Base-by-base conservation (phyloP, 306 rosid genomes). In the Dryas octopetala region DNA sequence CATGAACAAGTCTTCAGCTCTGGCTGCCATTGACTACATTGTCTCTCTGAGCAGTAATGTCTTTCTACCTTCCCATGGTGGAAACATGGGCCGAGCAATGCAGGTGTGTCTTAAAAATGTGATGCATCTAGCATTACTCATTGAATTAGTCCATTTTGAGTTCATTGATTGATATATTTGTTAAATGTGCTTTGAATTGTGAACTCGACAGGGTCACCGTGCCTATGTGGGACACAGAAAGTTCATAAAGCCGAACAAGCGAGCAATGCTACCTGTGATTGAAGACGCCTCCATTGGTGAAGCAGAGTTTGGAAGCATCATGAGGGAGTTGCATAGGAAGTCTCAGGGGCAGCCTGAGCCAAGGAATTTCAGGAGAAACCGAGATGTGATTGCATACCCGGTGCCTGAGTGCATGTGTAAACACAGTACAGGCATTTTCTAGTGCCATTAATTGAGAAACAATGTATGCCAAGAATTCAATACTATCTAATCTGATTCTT, bases 81-180 rank as follows among this genome's bases (percentile, higher is more conserved):
- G 86, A 66, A 88, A 88, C 51, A 88, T 88, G 88, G 91, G 89
- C 63, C 81, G 86, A 49, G 88, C 86, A 4, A 85, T 88, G 86
- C 86, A 85, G 82, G 86, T 84, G 48, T 64, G 16, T 43, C 66
- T 45, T 19, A 16, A 38, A 32, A 17, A 32, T 32, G 38, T 32
- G 38, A 1, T 32, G 38, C 38, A 32, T 32, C 38, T 32, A 32
- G 38, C 38, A 32, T 32, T 32, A 32, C 3, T 5, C 9, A 11
- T 40, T 62, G n/a, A 62, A 62, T 62, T 14, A 32, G 17, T 6
- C 14, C 57, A 14, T 8, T 16, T 32, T 43, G 50, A 8, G 15
- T 43, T 43, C 13, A 26, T 23, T 57, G 23, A 54, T 68, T 2
- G 0, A n/a, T 64, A 38, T 47, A 23, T 3, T 54, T 5, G 3